Conservation (phyloP, 805 yeast genomes). For the Schwanniomyces sp. region DNA sequence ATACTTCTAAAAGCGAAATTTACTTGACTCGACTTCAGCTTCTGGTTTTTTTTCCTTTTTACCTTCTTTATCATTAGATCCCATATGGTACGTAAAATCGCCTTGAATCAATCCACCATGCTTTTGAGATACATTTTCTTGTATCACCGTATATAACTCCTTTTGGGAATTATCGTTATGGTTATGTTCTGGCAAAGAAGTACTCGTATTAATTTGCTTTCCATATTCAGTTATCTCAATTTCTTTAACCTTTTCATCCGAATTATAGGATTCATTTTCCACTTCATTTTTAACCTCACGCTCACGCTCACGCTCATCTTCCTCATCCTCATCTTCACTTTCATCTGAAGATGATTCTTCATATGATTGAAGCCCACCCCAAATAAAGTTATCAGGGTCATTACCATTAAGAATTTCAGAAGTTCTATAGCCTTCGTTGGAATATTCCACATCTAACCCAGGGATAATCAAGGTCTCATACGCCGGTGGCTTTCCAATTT, state of each 20-base stretch:
- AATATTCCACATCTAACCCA: conserved; percentile 38
- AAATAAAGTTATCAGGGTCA: conserved; percentile 14
- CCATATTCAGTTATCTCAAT: conserved; percentile 13
- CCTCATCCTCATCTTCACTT: conserved; percentile 49
- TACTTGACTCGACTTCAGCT: not conserved
- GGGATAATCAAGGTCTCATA: conserved; percentile 66
- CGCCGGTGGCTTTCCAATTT: conserved; percentile 80
- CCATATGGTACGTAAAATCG: conserved; percentile 13
- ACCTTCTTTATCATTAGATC: conserved; percentile 1
- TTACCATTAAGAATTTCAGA: conserved; percentile 1
- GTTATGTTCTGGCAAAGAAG: not conserved
- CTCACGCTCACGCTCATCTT: conserved; percentile 46
- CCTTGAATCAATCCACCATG: conserved; percentile 8
- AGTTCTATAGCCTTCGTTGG: conserved; percentile 33
- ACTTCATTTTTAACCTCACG: conserved; percentile 20
- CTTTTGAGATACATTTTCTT: conserved; percentile 12
- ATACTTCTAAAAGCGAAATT: not conserved
- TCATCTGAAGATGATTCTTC: conserved; percentile 28
- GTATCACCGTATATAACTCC: conserved; percentile 19
- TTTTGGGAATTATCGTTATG: conserved; percentile 4
- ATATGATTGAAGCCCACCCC: conserved; percentile 36
- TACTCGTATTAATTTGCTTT: not conserved
- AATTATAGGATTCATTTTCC: conserved; percentile 39
- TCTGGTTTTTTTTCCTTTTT: not conserved
- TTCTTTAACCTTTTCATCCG: not conserved